These are phyloP conservation scores for Botrytis byssoidea DNA, from an alignment of 2,329 filamentous ascomycete genomes.

Conservation along the genomic window DNA sequence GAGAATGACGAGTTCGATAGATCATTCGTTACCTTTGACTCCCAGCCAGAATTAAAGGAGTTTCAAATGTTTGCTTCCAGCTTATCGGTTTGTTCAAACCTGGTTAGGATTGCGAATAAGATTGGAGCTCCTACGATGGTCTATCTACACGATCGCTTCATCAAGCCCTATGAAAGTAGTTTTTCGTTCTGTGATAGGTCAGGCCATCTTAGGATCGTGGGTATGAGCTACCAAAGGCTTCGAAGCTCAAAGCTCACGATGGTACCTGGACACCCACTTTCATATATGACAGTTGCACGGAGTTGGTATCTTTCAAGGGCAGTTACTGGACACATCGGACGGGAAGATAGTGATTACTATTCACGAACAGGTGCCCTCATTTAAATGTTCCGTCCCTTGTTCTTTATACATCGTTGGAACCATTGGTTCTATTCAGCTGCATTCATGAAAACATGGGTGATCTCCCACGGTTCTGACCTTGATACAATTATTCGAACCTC, in stretches of 20 bases:
- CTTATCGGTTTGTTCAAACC: neutral
- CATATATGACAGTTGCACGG: neutral
- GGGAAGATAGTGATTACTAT: neutral
- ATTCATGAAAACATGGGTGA: neutral
- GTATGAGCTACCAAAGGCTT: neutral
- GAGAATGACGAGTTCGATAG: neutral
- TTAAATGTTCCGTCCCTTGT: neutral
- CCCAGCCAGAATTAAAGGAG: neutral
- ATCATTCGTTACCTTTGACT: neutral
- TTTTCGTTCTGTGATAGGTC: neutral
- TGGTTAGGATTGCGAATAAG: neutral
- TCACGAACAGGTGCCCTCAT: neutral
- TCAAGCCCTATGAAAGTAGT: neutral
- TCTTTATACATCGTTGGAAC: neutral
- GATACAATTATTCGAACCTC: neutral
- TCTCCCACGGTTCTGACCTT: neutral
- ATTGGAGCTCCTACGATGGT: neutral
- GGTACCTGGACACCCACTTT: neutral
- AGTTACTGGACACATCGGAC: neutral
- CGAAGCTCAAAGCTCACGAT: neutral
- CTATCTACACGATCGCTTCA: neutral
- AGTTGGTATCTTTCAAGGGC: neutral
- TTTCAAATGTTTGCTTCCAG: neutral
- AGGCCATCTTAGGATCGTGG: neutral
- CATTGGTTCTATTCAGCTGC: neutral